These are phyloP conservation scores for Acer saccharum DNA, from an alignment of 345 rosid genomes.

Conservation along the genomic window DNA sequence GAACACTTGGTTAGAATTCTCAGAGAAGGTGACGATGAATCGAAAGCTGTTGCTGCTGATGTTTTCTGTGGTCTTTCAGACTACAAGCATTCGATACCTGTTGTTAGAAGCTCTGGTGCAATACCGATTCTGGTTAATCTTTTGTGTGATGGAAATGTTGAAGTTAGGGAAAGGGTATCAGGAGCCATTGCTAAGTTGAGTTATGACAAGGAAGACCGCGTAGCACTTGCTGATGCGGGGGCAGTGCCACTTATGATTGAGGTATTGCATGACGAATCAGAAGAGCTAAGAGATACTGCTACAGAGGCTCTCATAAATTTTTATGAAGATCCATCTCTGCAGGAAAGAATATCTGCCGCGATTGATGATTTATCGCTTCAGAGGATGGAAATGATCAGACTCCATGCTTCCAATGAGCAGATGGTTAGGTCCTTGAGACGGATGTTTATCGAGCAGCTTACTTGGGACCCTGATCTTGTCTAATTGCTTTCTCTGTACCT, in stretches of 20 bases:
- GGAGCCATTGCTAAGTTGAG: slow-evolving; percentile 60
- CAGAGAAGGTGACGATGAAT: slow-evolving; percentile 53
- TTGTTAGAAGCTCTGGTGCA: slow-evolving; percentile 60
- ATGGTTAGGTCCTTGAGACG: slow-evolving; percentile 48
- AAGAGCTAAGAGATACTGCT: slow-evolving; percentile 52
- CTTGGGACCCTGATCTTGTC: slow-evolving; percentile 32
- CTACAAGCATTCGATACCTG: slow-evolving; percentile 49
- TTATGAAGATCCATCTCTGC: slow-evolving; percentile 42
- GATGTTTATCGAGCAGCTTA: slow-evolving; percentile 43
- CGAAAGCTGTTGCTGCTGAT: slow-evolving; percentile 59
- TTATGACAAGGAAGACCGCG: slow-evolving; percentile 44
- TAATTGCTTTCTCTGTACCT: slow-evolving; percentile 2
- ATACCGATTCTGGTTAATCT: slow-evolving; percentile 52
- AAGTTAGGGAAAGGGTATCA: slow-evolving; percentile 49
- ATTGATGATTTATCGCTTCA: slow-evolving; percentile 36
- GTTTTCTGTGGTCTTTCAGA: slow-evolving; percentile 60
- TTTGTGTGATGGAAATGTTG: slow-evolving; percentile 41
- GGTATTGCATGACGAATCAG: slow-evolving; percentile 44
- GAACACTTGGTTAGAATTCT: slow-evolving; percentile 57
- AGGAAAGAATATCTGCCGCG: slow-evolving; percentile 39
- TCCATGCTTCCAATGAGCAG: slow-evolving; percentile 42
- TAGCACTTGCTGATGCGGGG: slow-evolving; percentile 43
- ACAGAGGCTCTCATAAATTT: slow-evolving; percentile 56
- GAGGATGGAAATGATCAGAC: slow-evolving; percentile 42
- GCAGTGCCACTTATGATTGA: slow-evolving; percentile 45